A percentile compares a stretch with the other conserved stretches of the same genome.
Evolutionary conservation across 176 grass and related monocot species (phyloP).

Genomic region (Coix lacrymajobi): DNA sequence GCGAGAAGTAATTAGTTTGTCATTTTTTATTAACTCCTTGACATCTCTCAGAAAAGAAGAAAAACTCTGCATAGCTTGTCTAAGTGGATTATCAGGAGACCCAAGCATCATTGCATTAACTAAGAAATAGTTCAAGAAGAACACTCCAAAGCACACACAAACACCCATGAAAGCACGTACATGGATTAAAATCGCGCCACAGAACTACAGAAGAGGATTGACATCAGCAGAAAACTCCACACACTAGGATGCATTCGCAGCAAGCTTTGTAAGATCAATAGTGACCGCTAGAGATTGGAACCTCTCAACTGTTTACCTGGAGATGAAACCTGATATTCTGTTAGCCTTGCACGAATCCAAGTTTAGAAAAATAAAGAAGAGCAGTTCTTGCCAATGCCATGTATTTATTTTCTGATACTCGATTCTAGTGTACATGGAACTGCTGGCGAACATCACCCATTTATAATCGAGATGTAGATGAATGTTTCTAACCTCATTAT

Average conservation of each 20-base stretch:
- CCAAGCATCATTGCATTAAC: not conserved
- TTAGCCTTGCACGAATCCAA: not conserved
- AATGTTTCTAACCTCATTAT: conserved; percentile 6
- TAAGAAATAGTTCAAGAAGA: not conserved
- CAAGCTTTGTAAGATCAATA: not conserved
- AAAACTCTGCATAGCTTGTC: not conserved
- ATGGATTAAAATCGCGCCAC: not conserved
- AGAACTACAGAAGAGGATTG: not conserved
- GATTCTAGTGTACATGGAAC: conserved; percentile 11
- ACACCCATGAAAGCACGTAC: not conserved
- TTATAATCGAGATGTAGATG: not conserved
- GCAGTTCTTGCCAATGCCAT: conserved; percentile 12
- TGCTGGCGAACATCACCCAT: not conserved
- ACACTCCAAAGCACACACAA: not conserved
- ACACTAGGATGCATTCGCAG: not conserved
- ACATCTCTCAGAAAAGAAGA: not conserved
- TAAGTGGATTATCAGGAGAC: not conserved
- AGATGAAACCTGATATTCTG: conserved; percentile 1
- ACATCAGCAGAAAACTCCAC: not conserved
- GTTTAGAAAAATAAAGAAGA: not conserved
- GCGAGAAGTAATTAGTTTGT: not conserved
- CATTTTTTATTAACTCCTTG: not conserved
- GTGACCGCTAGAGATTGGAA: not conserved
- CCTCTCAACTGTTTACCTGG: not conserved
- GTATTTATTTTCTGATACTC: not conserved